A percentile compares a stretch with the other conserved stretches of the same genome.
Evolutionary conservation across 176 grass and related monocot genomes (phyloP).

Genomic region (Coix lacrymajobi): DNA sequence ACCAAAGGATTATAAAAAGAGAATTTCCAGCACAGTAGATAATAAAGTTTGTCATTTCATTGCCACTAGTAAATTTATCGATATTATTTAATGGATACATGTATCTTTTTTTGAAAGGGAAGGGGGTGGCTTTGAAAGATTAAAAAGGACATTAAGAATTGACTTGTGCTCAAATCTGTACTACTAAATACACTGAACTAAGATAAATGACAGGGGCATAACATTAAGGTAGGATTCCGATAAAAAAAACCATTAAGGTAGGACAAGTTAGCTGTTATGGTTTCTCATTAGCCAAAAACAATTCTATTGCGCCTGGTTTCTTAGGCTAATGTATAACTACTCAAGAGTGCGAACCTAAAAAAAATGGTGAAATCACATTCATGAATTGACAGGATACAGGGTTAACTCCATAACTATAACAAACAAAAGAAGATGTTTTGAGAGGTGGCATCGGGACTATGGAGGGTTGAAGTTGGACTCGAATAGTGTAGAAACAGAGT

Average conservation of each 20-base stretch:
- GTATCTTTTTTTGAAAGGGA: neutral
- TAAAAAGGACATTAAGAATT: neutral
- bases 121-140: neutral
- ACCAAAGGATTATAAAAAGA: neutral
- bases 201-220: neutral
- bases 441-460: neutral
- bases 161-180: neutral
- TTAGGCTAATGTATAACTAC: constrained; percentile 1
- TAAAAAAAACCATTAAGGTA: neutral
- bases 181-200: neutral
- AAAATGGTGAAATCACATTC: neutral
- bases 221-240: neutral
- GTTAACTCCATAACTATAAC: neutral
- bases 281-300: constrained; percentile 8
- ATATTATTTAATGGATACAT: neutral
- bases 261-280: neutral
- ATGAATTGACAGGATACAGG: neutral
- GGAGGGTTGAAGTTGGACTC: neutral
- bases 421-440: neutral
- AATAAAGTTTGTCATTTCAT: neutral
- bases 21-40: neutral
- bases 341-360: neutral
- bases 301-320: neutral
- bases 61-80: neutral
- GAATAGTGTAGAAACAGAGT: neutral